Conservation (phyloP, 2,329 filamentous ascomycete genomes). For the Fusarium sp. region DNA sequence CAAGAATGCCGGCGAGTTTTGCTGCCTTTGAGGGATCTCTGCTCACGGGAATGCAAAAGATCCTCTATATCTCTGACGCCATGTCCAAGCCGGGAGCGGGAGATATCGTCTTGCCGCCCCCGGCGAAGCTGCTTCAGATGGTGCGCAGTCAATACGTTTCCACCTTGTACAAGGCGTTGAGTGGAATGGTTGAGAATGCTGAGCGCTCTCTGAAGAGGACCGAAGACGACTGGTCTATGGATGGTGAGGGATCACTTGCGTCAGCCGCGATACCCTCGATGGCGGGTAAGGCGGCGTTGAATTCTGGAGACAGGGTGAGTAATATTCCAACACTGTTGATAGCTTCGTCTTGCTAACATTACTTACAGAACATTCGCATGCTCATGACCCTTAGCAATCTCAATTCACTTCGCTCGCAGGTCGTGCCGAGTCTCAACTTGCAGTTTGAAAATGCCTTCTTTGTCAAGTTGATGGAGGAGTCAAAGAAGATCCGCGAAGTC, state of each 20-base stretch:
- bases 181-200: conserved; percentile 97
- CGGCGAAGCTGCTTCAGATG: conserved; percentile 88
- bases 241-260: conserved; percentile 57
- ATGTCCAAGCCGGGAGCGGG: conserved; percentile 78
- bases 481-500: conserved; percentile 90
- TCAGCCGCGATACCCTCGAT: conserved; percentile 51
- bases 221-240: conserved; percentile 71
- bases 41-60: conserved; percentile 90
- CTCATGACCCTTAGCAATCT: conserved; percentile 95
- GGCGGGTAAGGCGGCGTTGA: conserved; percentile 61
- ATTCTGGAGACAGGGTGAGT: conserved; percentile 69
- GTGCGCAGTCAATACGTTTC: conserved; percentile 93
- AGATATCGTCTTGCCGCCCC: conserved; percentile 86
- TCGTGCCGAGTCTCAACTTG: conserved; percentile 88
- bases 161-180: conserved; percentile 92
- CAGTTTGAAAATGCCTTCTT: conserved; percentile 96
- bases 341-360: conserved; percentile 41
- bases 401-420: conserved; percentile 81
- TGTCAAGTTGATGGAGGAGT: conserved; percentile 93
- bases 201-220: conserved; percentile 77
- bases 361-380: conserved; percentile 85
- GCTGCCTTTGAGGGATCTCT: conserved; percentile 86
- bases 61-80: conserved; percentile 91
- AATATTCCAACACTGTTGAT: background rate
- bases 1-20: conserved; percentile 90